Evolutionary conservation across 2,329 filamentous ascomycete genomes (phyloP), one percentile per base, ranked within the genome.

Genomic region (Atkinsonella texensis): DNA sequence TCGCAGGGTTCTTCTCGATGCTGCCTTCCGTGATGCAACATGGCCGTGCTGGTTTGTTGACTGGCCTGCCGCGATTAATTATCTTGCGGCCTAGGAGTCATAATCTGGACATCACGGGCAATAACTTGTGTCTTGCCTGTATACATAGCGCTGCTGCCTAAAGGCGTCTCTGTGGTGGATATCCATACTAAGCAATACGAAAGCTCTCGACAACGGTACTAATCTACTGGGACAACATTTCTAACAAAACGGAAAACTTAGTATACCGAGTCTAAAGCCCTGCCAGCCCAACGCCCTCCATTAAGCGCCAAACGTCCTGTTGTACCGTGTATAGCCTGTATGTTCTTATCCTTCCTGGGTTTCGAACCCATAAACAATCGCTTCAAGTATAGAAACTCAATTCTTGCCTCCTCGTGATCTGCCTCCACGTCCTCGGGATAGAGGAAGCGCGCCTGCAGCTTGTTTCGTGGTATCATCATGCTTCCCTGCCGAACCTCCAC

Each of bases 401-500:
- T 28, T 43, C 43, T 45, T 56, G n/a, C 53, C 46, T 23, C 55
- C 48, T 39, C 23, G 45, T 38, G 54, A 28, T 28, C 23, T 42
- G 39, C 31, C 18, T 12, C 44, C 44, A 11, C 43, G 17, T 39
- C 48, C 48, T 20, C 11, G 33, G 4, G 31, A 44, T n/a, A 48
- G 35, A 28, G 53, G n/a, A 15, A 28, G 3, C 17, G n/a, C 13
- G 9, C 50, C 52, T 35, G 48, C 46, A 17, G 41, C 43, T 43
- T 35, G 49, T 32, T 52, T 58, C 13, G 52, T 33, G 41, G 51
- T 54, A 23, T 56, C 57, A 35, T 50, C 53, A 42, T 46, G 51
- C 39, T 52, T 53, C 53, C 58, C 60, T 45, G 55, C 55, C 48
- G 42, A 39, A n/a, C 31, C n/a, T 32, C 52, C 56, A 15, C 20